Evolutionary conservation across 768 basidiomycete species (phyloP), one percentile per base, ranked within the genome.

Genomic region (Mycena maculata): DNA sequence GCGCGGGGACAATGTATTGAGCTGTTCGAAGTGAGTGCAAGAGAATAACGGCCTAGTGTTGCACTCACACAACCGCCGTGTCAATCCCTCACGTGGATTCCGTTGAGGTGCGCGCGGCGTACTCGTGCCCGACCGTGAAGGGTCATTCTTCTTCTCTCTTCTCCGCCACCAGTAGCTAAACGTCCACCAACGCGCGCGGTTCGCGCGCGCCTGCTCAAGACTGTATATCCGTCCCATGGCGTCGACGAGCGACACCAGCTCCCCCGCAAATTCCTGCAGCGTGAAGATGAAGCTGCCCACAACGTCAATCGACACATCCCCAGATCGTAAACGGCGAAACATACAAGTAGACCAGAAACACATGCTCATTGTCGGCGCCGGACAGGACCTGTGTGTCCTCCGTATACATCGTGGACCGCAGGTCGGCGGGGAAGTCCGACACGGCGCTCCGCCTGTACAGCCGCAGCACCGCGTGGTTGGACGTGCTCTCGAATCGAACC

Each of bases 271-370:
- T 75, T 99, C 98, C 78, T 99, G 95, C 47, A 98, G 77, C 0
- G 95, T 97, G 79, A 98, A 99, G 69, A 98, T 92, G 79, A 97
- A 98, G 82, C 96, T 98, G 68, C 30, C 42, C 42, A 9, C 28
- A 16, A 61, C 30, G 13, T 25, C 27, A 53, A 31, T 30, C 20
- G 13, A 39, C 13, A 48, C 28, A 36, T 13, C n/a, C n/a, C 10
- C 23, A 59, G 53, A 8, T 10, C n/a, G 41, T n/a, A 20, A 53
- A 39, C 57, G 22, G 13, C 23, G 18, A 52, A 50, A 83, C 94
- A 76, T 67, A 96, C 96, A 96, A 97, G 75, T 96, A 97, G 0
- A 96, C 91, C 27, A 96, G 77, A 76, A 97, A 97, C 1, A 98
- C 84, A 62, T 90, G 89, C 72, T 98, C 96, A 70, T 91, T 88